A percentile compares a stretch with the other conserved stretches of the same genome.
Evolutionary conservation across 2,329 filamentous ascomycete species (phyloP).

Genomic region (Amauroascus verrucosus): DNA sequence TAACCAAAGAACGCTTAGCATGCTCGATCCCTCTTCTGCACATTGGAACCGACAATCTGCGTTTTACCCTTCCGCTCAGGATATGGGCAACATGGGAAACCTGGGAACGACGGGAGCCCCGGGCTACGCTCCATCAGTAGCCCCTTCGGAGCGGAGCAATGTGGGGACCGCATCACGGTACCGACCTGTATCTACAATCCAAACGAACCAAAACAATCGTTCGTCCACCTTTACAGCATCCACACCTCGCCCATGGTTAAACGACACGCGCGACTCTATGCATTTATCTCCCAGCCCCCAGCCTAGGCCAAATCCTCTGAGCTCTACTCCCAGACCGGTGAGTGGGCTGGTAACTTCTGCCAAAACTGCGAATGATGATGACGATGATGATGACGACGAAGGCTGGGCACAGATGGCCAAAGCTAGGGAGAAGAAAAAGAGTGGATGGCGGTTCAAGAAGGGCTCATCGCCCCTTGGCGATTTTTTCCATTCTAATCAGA

Average conservation of each 20-base stretch:
- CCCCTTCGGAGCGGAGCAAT: slow-evolving; percentile 91
- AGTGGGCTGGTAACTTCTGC: slow-evolving; percentile 14
- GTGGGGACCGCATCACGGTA: slow-evolving; percentile 83
- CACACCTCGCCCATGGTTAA: slow-evolving; percentile 29
- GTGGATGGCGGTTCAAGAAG: slow-evolving; percentile 38
- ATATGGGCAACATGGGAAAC: slow-evolving; percentile 17
- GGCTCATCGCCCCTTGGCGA: slow-evolving; percentile 29
- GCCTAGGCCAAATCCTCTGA: slow-evolving; percentile 18
- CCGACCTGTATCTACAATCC: slow-evolving; percentile 67
- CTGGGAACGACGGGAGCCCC: slow-evolving; percentile 2
- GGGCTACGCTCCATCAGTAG: slow-evolving; percentile 78
- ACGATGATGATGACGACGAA: slow-evolving; percentile 42
- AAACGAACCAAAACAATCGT: slow-evolving; percentile 26
- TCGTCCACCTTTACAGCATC: slow-evolving; percentile 28
- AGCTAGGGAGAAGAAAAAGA: slow-evolving; percentile 42
- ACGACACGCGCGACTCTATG: slow-evolving; percentile 26
- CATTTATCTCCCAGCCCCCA: slow-evolving; percentile 13
- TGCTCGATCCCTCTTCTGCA: slow-evolving; percentile 55
- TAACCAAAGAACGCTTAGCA: slow-evolving; percentile 63
- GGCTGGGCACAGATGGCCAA: slow-evolving; percentile 44
- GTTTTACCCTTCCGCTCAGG: slow-evolving; percentile 23
- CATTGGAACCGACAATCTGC: slow-evolving; percentile 31
- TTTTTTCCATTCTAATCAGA: slow-evolving; percentile 30
- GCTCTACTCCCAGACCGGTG: slow-evolving; percentile 18
- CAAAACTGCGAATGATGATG: slow-evolving; percentile 24